Base-by-base conservation (phyloP, 805 yeast species). In the Yarrowia phangngaensis region DNA sequence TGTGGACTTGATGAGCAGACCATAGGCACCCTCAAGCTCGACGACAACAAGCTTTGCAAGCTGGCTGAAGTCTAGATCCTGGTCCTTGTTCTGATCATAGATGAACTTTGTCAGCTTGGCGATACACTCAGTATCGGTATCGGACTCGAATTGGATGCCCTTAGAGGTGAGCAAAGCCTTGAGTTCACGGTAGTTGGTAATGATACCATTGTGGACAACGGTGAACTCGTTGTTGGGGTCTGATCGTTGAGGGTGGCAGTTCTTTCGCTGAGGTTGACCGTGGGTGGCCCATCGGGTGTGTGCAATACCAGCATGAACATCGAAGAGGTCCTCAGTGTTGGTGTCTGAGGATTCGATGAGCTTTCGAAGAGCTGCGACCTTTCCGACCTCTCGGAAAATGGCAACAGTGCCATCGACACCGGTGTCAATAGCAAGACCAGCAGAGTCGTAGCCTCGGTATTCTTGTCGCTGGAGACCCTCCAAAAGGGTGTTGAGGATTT, bases 231-330 rank as follows among this genome's bases (percentile, higher is more conserved):
- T 82, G 35, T 68, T 67, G 8, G 77, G 75, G 65, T 87, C 98
- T 1, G 96, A 86, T 56, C 90, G 73, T 64, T 90, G 97, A 40
- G 99, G 99, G 66, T 92, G 99, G 65, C 97, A 92, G 73, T 92
- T 92, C 54, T 67, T 59, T 54, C 75, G 78, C 56, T 78, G 79
- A 51, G 97, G 97, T 60, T 81, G 85, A 68, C 99, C 99, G 67
- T 92, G 99, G 28, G 99, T 92, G 45, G 99, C 99, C 99, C 99
- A 92, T 73, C 99, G 84, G 11, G 99, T 92, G 70, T 92, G 99
- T 17, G 98, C 97, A 65, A 92, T 92, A 64, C 95, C 98, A 53
- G 81, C 88, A 64, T 92, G 98, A 65, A 82, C 79, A 58, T 78
- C 81, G 63, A 86, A 88, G 15, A 78, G 73, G 53, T 76, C 79